Base-by-base conservation (phyloP, 1,284 basidiomycete genomes). In the Polyporus tsugae region DNA sequence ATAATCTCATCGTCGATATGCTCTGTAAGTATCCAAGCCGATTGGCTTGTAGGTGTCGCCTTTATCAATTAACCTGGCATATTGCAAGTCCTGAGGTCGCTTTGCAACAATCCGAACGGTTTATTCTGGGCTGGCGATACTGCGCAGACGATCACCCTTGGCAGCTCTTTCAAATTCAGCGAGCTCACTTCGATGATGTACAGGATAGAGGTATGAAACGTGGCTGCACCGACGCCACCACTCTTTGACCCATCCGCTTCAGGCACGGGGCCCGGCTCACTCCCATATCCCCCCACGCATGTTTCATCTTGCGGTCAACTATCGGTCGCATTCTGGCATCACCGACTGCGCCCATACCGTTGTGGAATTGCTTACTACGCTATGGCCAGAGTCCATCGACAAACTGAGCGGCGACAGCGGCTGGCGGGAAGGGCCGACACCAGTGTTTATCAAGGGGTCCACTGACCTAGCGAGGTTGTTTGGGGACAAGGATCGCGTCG, bases 101-200 rank as follows among this genome's bases (percentile, higher is more conserved):
- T 93, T 2, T 92, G 90, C 72, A 78, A 77, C 17, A 92, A 93
- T 74, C 84, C 87, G 0, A 80, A 90, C n/a, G 92, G 92, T 0
- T 78, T 91, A 22, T 92, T 93, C 75, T 94, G 90, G 89, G 92
- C 91, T 0, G 92, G 92, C 0, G 92, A 94, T 75, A 94, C 92
- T 0, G 91, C 92, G 0, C 92, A 94, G 72, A 91, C 91, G 0
- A 93, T 94, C n/a, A 88, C 89, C 0, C 83, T 86, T 2, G 92
- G 91, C 0, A 91, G 89, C 65, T 86, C 89, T 0, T 93, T 94
- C 73, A 80, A 88, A 22, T 94, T 94, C 76, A 81, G 90, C 69
- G 91, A 93, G 52, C 76, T 94, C 65, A 93, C 89, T 72, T 85
- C 91, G 0, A 89, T 91, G 73, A 72, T 92, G 39, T 86, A 86